Evolutionary conservation across 257 asterid genomes (phyloP), one percentile per base, ranked within the genome.

Genomic region (Lithospermum erythrorhizon): DNA sequence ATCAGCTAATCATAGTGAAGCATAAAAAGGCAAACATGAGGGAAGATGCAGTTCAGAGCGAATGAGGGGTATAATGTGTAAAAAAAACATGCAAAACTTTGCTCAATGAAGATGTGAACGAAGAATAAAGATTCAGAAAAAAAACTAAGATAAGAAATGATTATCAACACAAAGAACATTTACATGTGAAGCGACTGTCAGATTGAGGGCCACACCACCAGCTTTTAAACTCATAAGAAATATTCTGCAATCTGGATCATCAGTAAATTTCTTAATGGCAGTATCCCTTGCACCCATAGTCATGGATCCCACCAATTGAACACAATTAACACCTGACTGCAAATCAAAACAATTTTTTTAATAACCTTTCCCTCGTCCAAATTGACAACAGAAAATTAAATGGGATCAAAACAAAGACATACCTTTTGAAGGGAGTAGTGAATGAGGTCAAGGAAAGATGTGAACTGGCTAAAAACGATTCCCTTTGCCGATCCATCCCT

Each of bases 401-500:
- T 25, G 21, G 56, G 45, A 37, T n/a, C 61, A 52, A 35, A 0
- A 2, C 29, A n/a, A 24, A 2, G 22, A 13, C 21, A 41, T 78
- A 91, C 98, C 93, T 87, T 91, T 66, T 69, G 76, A 68, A 91
- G 94, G 66, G 95, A 64, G 61, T 85, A 86, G 66, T 78, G 95
- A 68, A 91, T 87, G 78, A 91, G 91, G 80, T 91, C 98, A 80
- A 91, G 73, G 76, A 91, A 91, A 16, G 96, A 85, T 37, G 96
- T 79, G 78, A 85, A 91, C 65, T 91, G 98, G 82, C 98, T 91
- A 79, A 91, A 91, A 73, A 91, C 94, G 64, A 91, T 83, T 54
- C 87, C 98, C 79, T 91, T 91, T 49, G 98, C 96, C 21, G 98
- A 87, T 65, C 98, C 96, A 75, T 91, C 96, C 78, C 90, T 83